Percentiles rank a stretch among this genome's conserved stretches.
phyloP scores from a whole-genome alignment of 352 stramenopile genomes.

The Phytophthora niederhauseri region DNA sequence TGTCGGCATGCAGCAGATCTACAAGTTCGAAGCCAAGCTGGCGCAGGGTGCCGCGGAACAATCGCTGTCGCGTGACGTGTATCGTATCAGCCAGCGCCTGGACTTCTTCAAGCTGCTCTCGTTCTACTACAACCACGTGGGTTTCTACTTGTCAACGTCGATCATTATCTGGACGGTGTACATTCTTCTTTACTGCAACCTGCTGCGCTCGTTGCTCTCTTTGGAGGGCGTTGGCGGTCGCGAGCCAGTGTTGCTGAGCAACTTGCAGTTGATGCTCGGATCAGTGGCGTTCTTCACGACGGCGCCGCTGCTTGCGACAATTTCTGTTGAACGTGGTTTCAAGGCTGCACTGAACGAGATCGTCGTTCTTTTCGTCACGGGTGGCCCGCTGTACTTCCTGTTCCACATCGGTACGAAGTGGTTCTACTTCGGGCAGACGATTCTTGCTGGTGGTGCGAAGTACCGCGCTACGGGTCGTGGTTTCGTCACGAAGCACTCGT shows the following conservation, averaged over 20 bases:
- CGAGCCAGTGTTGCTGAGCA: constrained; percentile 94
- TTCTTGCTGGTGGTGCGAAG: constrained; percentile 98
- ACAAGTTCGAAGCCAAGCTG: constrained; percentile 99
- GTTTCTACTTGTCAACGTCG: constrained; percentile 98
- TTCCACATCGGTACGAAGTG: constrained; percentile 99
- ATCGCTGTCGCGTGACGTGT: constrained; percentile 98
- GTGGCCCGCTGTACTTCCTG: constrained; percentile 98
- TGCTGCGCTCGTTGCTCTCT: constrained; percentile 93
- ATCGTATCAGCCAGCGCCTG: constrained; percentile 96
- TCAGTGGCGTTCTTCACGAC: constrained; percentile 98
- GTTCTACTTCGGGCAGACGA: constrained; percentile 99
- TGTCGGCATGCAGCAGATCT: constrained; percentile 99
- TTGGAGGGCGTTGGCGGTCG: constrained; percentile 93
- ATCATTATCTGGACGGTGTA: constrained; percentile 98
- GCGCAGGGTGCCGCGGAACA: constrained; percentile 98
- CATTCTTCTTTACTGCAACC: constrained; percentile 97
- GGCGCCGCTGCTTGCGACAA: constrained; percentile 96
- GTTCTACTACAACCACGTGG: constrained; percentile 99
- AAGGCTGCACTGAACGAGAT: constrained; percentile 93
- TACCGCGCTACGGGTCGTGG: constrained; percentile 98
- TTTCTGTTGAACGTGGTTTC: constrained; percentile 98
- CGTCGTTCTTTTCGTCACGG: constrained; percentile 96
- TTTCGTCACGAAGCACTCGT: constrained; percentile 99
- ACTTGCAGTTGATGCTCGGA: constrained; percentile 96
- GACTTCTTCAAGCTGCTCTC: constrained; percentile 99